phyloP scores from a whole-genome alignment of 345 rosid genomes.

The Eucalyptus cladocalyx region DNA sequence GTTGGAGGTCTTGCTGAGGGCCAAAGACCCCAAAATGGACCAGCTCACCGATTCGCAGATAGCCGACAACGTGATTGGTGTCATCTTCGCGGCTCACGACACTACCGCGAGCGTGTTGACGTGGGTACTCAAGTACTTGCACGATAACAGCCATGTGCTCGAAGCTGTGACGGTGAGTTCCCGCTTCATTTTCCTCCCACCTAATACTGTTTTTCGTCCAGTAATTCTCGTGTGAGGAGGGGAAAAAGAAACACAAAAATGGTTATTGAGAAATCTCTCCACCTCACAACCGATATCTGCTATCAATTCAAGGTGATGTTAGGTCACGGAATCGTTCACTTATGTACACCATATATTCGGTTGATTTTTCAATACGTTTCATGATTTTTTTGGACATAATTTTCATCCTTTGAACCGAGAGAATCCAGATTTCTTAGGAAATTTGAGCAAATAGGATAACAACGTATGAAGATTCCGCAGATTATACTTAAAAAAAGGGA shows the following conservation, averaged over 20 bases:
- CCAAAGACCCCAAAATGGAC: conserved; percentile 18
- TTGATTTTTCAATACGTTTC: not conserved
- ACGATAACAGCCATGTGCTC: conserved; percentile 46
- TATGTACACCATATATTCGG: not conserved
- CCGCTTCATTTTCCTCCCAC: not conserved
- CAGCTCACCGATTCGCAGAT: conserved; percentile 67
- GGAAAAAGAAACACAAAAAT: not conserved
- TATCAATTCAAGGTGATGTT: not conserved
- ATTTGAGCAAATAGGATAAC: too few relatives aligned
- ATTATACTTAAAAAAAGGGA: not conserved
- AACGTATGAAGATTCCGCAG: not conserved
- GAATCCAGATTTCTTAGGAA: not conserved
- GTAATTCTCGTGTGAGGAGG: not conserved
- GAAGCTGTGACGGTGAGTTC: conserved; percentile 50
- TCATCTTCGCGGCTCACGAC: conserved; percentile 93
- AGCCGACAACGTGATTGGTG: conserved; percentile 88
- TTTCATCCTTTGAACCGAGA: not conserved
- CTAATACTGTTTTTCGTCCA: not conserved
- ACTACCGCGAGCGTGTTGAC: conserved; percentile 85
- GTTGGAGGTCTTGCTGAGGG: conserved; percentile 48
- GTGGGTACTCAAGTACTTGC: conserved; percentile 81
- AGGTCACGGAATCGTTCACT: not conserved
- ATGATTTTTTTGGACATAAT: not conserved
- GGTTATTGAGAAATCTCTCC: not conserved
- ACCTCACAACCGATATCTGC: not conserved